These are phyloP conservation scores for Ceratocystis papillata DNA, from an alignment of 2,329 filamentous ascomycete genomes.

Conservation along the genomic window DNA sequence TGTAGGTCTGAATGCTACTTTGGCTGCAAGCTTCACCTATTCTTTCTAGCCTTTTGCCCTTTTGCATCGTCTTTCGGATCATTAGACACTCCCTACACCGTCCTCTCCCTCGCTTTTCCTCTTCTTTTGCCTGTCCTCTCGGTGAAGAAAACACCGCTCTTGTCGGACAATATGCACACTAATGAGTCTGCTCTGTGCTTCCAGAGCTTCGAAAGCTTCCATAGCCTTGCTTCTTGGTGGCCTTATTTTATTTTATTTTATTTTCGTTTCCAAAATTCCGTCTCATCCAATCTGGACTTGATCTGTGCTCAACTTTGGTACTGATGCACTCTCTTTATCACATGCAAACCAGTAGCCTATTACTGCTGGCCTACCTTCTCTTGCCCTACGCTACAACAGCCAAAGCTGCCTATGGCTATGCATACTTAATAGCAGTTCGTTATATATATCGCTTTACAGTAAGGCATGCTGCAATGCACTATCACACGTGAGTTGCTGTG, in stretches of 20 bases:
- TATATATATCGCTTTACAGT: not conserved
- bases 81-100: not conserved
- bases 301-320: not conserved
- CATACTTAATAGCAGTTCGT: not conserved
- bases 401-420: too few species aligned
- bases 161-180: constrained; percentile 14
- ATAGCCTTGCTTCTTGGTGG: not conserved
- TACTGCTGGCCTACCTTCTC: not conserved
- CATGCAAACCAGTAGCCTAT: not conserved
- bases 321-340: constrained; percentile 6
- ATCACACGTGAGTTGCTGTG: not conserved
- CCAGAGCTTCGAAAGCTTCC: constrained; percentile 11
- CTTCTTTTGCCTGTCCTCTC: not conserved
- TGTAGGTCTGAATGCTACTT: not conserved
- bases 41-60: not conserved
- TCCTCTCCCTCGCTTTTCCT: not conserved
- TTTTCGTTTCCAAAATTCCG: not conserved
- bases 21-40: not conserved
- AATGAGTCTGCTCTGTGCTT: not conserved
- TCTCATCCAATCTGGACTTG: not conserved
- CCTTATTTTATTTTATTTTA: too few species aligned
- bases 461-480: not conserved
- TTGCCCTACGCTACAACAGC: too few species aligned
- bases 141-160: not conserved
- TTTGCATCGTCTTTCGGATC: not conserved